Base-by-base conservation (phyloP, 2,329 filamentous ascomycete species). In the Spiromastix sp. region DNA sequence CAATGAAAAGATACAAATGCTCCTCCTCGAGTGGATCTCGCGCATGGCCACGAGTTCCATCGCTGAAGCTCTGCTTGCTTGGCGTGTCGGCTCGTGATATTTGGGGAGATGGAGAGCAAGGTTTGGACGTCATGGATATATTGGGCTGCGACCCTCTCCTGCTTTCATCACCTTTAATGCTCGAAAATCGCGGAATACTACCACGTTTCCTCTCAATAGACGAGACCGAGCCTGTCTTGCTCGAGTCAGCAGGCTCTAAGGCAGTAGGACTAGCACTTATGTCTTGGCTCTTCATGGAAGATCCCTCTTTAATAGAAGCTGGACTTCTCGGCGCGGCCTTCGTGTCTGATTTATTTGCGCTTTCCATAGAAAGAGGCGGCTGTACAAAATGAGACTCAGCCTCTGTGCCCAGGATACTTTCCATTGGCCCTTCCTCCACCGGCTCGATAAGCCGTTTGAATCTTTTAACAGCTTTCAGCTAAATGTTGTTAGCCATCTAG, bases 391-490 rank as follows among this genome's bases (percentile, higher is more conserved):
- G 66, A 10, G 71, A 44, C 26, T 61, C 56, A 33, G 54, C 65
- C 20, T 71, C 69, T 37, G 68, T 64, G 3, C 74, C 76, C 12
- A 81, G 63, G 20, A 79, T 72, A 28, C 70, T 72, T 40, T 75
- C 70, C 48, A 79, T 66, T 18, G 67, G 61, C 9, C 52, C 47
- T 4, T 71, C 63, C 47, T 71, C 66, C 41, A 68, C 70, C 38
- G 68, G 64, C 43, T 74, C 67, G 19, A 91, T 63, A 6, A 93
- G 68, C 33, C 72, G 66, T 56, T 93, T 95, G 67, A 96, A 95
- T 39, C 81, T 83, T 43, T 81, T 79, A 26, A 93, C 89, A 3
- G 87, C 91, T 73, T 85, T 91, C 68, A 96, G 82, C 79, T 85
- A 43, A 19, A 31, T 4, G 21, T 12, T 21, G 9, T 19, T 38